These are phyloP conservation scores for Tulasnella sp. DNA, from an alignment of 768 basidiomycete species.

Conservation along the genomic window DNA sequence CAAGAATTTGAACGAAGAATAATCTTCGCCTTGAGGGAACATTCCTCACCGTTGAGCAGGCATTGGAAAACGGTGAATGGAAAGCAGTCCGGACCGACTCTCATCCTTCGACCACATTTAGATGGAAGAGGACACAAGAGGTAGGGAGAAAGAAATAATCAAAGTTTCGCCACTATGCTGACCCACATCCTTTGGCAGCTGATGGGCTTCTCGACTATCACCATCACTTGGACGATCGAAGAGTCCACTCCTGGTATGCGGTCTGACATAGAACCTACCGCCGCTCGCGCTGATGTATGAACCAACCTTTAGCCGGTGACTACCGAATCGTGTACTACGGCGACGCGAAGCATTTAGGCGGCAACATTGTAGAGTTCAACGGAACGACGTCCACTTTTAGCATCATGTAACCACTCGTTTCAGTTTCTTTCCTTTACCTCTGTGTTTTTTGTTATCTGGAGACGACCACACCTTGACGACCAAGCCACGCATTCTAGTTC, in stretches of 20 bases:
- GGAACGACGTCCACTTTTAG: constrained; percentile 62
- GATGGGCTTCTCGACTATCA: constrained; percentile 59
- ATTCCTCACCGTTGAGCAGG: constrained; percentile 62
- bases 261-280: background rate
- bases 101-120: constrained; percentile 68
- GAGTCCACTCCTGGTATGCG: constrained; percentile 33
- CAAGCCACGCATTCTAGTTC: background rate
- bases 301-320: constrained; percentile 49
- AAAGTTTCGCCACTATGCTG: background rate
- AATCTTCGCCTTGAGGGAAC: constrained; percentile 70
- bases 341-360: constrained; percentile 60
- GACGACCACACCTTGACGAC: constrained; percentile 9
- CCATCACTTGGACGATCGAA: constrained; percentile 67
- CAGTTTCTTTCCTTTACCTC: background rate
- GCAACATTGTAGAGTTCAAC: constrained; percentile 57
- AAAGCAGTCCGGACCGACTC: constrained; percentile 62
- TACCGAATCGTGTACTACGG: constrained; percentile 71
- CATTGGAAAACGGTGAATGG: constrained; percentile 49
- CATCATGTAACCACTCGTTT: constrained; percentile 33
- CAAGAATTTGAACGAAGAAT: constrained; percentile 46
- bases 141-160: constrained; percentile 33
- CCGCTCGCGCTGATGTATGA: background rate
- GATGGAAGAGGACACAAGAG: constrained; percentile 57
- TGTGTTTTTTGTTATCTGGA: background rate
- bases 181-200: background rate